Evolutionary conservation across 2,329 filamentous ascomycete species (phyloP), one percentile per base, ranked within the genome.

Genomic region (Leptographium lundbergii): DNA sequence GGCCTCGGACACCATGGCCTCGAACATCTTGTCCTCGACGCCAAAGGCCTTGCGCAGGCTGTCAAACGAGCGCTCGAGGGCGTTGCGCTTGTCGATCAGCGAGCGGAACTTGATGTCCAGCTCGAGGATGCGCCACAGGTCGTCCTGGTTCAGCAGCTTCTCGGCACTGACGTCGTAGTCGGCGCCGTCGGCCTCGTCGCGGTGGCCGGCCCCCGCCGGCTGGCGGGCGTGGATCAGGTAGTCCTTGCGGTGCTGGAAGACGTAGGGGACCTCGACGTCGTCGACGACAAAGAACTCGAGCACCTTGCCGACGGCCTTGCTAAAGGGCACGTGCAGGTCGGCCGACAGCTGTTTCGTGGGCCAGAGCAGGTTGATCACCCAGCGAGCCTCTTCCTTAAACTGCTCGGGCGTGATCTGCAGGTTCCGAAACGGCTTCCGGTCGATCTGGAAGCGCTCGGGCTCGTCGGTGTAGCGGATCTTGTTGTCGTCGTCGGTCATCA

Each of bases 241-340:
- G 70, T 99, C 94, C 72, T 96, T 96, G 62, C 94, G 89, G 69
- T 99, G 94, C 71, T 96, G 92, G 72, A 96, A 96, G 65, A 99
- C 94, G 71, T 96, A 99, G 0, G 94, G 92, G 1, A 96, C 91
- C 71, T 99, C 94, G 66, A 92, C 90, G 65, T 95, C 89, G 64
- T 97, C 91, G 4, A 92, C 84, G 56, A 96, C 89, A 72, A 99
- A 90, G 69, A 97, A 96, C 67, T 96, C 89, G 47, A 99, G 80
- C 13, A 97, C 91, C 71, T 96, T 95, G 65, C 86, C 85, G 58
- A 99, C 86, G 6, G 92, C 89, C 66, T 88, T 88, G 67, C 89
- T 85, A 71, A 99, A 97, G 0, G 91, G 89, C 39, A 82, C 81
- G 57, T 88, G 84, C 57, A 96, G 78, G 62, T 91, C 88, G 50